Conservation (phyloP, 176 grass and related monocot species). For the Phragmites australis region DNA sequence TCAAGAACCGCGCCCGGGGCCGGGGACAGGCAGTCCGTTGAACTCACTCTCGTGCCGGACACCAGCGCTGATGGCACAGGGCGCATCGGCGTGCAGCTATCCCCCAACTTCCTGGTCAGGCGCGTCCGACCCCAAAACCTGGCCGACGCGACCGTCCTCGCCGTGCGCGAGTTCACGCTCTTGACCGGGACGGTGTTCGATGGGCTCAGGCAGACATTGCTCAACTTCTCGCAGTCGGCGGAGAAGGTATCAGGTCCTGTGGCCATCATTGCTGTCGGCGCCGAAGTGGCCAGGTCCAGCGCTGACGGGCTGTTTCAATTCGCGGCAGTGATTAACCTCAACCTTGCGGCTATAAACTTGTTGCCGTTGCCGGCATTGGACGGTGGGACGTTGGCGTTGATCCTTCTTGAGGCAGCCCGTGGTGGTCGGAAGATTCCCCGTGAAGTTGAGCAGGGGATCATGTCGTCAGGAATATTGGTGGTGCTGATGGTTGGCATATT, state of each 20-base stretch:
- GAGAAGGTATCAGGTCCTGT: slow-evolving; percentile 86
- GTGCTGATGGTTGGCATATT: slow-evolving; percentile 89
- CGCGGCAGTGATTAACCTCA: slow-evolving; percentile 84
- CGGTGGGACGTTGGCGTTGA: slow-evolving; percentile 69
- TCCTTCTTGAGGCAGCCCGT: slow-evolving; percentile 87
- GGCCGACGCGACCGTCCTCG: slow-evolving; percentile 56
- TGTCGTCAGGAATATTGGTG: slow-evolving; percentile 85
- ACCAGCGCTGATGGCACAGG: slow-evolving; percentile 65
- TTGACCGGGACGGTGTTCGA: slow-evolving; percentile 63
- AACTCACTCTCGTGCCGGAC: slow-evolving; percentile 75
- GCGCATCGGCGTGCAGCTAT: slow-evolving; percentile 79
- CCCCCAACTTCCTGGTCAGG: slow-evolving; percentile 64
- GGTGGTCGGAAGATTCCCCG: slow-evolving; percentile 85
- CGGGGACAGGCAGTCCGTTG: slow-evolving; percentile 26
- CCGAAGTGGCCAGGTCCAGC: slow-evolving; percentile 79
- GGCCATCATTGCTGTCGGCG: slow-evolving; percentile 86
- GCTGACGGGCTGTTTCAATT: slow-evolving; percentile 82
- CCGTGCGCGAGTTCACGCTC: slow-evolving; percentile 62
- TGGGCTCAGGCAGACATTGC: slow-evolving; percentile 78
- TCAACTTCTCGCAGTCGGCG: slow-evolving; percentile 84
- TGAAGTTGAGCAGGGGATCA: slow-evolving; percentile 91
- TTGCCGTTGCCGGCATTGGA: slow-evolving; percentile 76
- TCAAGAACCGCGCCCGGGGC: slow-evolving; percentile 20
- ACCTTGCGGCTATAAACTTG: slow-evolving; percentile 87
- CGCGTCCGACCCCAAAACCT: slow-evolving; percentile 55